A percentile compares a stretch with the other conserved stretches of the same genome.
These are phyloP conservation scores for Xanthoceras sorbifolium DNA, from an alignment of 345 rosid species.

Conservation along the genomic window DNA sequence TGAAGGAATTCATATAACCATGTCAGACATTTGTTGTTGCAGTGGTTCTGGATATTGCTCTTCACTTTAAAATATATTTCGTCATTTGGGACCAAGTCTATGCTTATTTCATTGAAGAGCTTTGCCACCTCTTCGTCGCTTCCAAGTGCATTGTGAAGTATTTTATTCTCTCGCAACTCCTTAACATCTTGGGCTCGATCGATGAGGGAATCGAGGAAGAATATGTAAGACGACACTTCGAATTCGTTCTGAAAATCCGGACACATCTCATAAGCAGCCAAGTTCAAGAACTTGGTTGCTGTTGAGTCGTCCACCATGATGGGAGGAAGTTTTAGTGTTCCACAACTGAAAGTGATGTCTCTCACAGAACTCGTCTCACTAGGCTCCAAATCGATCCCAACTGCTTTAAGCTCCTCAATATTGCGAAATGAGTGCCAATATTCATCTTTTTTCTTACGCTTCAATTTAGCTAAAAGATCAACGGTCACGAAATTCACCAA, in stretches of 20 bases:
- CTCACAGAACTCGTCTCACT: constrained; percentile 3
- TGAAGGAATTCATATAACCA: neutral
- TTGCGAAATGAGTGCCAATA: too few relatives aligned
- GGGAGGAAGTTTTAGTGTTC: constrained; percentile 20
- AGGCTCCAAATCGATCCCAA: too few relatives aligned
- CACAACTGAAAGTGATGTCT: constrained; percentile 10
- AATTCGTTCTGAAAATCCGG: neutral
- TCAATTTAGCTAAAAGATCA: too few relatives aligned
- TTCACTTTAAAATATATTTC: neutral
- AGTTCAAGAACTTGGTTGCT: constrained; percentile 20
- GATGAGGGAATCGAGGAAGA: too few relatives aligned
- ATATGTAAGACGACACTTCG: constrained; percentile 16
- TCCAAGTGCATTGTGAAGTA: constrained; percentile 16
- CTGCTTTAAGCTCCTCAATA: too few relatives aligned
- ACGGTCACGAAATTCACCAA: too few relatives aligned
- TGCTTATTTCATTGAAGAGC: too few relatives aligned
- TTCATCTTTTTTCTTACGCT: too few relatives aligned
- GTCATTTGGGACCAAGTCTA: constrained; percentile 21
- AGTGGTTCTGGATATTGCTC: neutral
- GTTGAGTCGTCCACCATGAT: constrained; percentile 22
- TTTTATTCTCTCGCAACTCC: constrained; percentile 5
- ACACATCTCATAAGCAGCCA: constrained; percentile 30
- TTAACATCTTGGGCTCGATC: constrained; percentile 26
- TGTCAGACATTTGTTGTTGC: neutral
- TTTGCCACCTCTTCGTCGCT: constrained; percentile 22